Percentiles rank a stretch among this genome's conserved stretches.
Evolutionary conservation across 2,329 filamentous ascomycete species (phyloP).

Genomic region (Ambrosiella beaveri): DNA sequence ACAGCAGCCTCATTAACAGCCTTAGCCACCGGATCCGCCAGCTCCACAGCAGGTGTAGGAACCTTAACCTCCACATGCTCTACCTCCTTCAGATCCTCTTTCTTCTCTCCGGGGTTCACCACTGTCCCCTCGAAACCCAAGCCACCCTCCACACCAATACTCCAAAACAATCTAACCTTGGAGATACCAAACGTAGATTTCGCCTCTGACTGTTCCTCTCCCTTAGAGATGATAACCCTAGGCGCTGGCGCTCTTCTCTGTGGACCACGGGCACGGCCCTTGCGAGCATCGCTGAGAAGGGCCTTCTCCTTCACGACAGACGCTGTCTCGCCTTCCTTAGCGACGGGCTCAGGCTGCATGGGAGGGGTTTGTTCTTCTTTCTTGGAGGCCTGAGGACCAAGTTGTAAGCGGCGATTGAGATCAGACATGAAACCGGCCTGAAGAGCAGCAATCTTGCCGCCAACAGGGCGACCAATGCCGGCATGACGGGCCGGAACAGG

Average conservation of each 20-base stretch:
- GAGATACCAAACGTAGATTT: constrained; percentile 29
- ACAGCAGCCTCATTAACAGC: not conserved
- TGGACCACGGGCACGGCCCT: constrained; percentile 76
- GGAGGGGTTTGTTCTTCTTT: constrained; percentile 41
- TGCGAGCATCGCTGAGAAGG: constrained; percentile 76
- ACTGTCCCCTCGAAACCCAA: constrained; percentile 26
- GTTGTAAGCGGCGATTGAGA: constrained; percentile 70
- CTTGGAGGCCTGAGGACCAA: constrained; percentile 69
- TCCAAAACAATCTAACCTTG: constrained; percentile 31
- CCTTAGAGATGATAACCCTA: constrained; percentile 24
- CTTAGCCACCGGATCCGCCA: not conserved
- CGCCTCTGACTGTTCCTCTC: constrained; percentile 18
- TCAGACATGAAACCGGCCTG: constrained; percentile 88
- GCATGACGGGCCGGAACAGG: constrained; percentile 43
- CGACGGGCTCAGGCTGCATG: constrained; percentile 20
- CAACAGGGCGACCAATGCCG: constrained; percentile 40
- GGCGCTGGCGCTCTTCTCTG: constrained; percentile 52
- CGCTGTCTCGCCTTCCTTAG: constrained; percentile 34
- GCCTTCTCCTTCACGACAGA: constrained; percentile 30
- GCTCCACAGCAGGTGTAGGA: not conserved
- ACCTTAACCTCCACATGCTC: not conserved
- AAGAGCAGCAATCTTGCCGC: constrained; percentile 76
- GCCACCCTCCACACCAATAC: constrained; percentile 31
- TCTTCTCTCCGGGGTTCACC: not conserved
- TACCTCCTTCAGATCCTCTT: not conserved